A percentile compares a stretch with the other conserved stretches of the same genome.
Conservation (phyloP, 768 basidiomycete genomes). For the Suillus alpinus region DNA sequence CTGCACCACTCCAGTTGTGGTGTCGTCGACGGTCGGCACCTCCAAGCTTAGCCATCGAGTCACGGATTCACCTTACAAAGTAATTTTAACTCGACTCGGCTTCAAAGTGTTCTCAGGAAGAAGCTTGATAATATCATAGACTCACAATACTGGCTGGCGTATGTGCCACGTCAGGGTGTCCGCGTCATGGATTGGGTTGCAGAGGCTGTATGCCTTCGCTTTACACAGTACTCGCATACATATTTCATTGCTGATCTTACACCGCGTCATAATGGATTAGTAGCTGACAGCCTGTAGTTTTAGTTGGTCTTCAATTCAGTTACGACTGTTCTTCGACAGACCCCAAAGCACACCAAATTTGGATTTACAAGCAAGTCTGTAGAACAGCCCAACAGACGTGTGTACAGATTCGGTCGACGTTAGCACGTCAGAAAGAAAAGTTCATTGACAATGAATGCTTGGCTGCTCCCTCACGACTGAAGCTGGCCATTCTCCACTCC, state of each 20-base stretch:
- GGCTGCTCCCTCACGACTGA: not conserved
- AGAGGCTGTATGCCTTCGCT: not conserved
- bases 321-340: not conserved
- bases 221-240: conserved; percentile 1
- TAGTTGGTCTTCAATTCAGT: not conserved
- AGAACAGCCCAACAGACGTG: not conserved
- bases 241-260: not conserved
- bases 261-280: not conserved
- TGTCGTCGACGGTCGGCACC: too few species aligned
- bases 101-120: too few species aligned
- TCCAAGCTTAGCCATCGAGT: too few species aligned
- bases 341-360: not conserved
- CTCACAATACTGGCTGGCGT: too few species aligned
- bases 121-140: too few species aligned
- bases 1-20: too few species aligned
- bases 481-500: not conserved
- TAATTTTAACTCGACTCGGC: too few species aligned
- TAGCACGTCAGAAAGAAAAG: not conserved
- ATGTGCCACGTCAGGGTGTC: too few species aligned
- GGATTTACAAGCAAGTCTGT: not conserved
- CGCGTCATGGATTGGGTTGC: too few species aligned
- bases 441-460: not conserved
- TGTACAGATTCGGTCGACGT: not conserved
- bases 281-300: not conserved
- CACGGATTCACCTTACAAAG: too few species aligned